Base-by-base conservation (phyloP, 768 basidiomycete species). In the Filobasidium floriforme region DNA sequence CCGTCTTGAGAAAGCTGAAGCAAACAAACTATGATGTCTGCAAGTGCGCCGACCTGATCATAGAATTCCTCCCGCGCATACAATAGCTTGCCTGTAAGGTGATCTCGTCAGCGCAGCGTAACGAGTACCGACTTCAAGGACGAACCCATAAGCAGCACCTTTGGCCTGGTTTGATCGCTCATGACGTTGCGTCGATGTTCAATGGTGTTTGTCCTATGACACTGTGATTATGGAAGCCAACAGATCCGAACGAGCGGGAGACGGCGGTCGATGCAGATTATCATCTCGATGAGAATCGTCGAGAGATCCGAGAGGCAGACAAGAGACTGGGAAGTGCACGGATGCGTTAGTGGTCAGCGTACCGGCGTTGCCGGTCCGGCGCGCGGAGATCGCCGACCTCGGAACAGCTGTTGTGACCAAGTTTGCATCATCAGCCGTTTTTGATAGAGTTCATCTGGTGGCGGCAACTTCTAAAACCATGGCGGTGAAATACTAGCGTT, bases 11-110 rank as follows among this genome's bases (percentile, higher is more conserved):
- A 37, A 37, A 37, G 46, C 46, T 49, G 46, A 49, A 49, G 22
- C 46, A 51, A 1, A 59, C 63, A 14, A 19, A 64, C 67, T 12
- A 68, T 63, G 19, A 68, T 68, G 52, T 68, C 67, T 14, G 67
- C 67, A 29, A 64, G 49, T 4, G 67, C n/a, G 15, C 60, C 63
- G 49, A 68, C 60, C 24, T 49, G 44, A 6, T 52, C 63, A 29
- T 61, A 61, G 41, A 68, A 60, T 43, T 61, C 63, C 12, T 64
- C 40, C 26, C 63, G 59, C 37, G 60, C 67, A 43, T 68, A 68
- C 26, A 49, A 59, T 52, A 68, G 28, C 11, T 61, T 59, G 5
- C 67, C 67, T 67, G 32, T n/a, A 57, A 24, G 15, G 29, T 6
- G 15, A 26, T 6, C 54, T 22, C 54, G 2, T 57, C 15, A 57